Evolutionary conservation across 2,329 filamentous ascomycete species (phyloP).

Genomic region (Fusarium tupiense): DNA sequence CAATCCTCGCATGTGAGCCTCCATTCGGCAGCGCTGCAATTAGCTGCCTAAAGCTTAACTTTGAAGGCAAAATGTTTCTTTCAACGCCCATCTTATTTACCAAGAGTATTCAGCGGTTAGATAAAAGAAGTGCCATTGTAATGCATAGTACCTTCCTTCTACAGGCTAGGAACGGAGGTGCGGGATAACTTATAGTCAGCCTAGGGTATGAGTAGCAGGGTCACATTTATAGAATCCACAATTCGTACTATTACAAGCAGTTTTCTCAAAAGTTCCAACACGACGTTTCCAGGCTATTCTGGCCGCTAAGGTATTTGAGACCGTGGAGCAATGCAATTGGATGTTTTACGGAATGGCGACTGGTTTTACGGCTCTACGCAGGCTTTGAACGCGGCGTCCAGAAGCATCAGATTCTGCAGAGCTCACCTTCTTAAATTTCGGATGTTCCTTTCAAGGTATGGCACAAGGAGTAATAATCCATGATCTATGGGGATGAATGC

Average conservation of each 20-base stretch:
- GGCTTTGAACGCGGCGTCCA: not conserved
- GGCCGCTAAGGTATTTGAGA: rapidly evolving
- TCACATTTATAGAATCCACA: not conserved
- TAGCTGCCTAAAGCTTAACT: not conserved
- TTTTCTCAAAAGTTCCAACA: not conserved
- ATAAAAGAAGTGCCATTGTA: not conserved
- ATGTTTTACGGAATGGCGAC: rapidly evolving
- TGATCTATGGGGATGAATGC: no score
- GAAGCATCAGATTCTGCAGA: not conserved
- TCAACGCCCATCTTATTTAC: not conserved
- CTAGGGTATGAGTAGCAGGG: not conserved
- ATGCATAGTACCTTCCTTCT: not conserved
- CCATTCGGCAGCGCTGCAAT: rapidly evolving
- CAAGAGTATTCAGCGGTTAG: not conserved
- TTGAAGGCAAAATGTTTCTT: rapidly evolving
- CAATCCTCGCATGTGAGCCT: not conserved
- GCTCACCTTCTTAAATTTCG: not conserved
- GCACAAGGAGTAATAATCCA: no score
- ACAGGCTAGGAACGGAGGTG: not conserved
- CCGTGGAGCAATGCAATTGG: not conserved
- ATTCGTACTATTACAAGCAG: rapidly evolving
- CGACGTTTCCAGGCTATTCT: not conserved
- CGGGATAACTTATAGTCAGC: not conserved
- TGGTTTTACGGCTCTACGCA: not conserved
- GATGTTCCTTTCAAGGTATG: no score